Evolutionary conservation across 345 rosid genomes (phyloP), one percentile per base, ranked within the genome.

Genomic region (Citrus cavaleriei): DNA sequence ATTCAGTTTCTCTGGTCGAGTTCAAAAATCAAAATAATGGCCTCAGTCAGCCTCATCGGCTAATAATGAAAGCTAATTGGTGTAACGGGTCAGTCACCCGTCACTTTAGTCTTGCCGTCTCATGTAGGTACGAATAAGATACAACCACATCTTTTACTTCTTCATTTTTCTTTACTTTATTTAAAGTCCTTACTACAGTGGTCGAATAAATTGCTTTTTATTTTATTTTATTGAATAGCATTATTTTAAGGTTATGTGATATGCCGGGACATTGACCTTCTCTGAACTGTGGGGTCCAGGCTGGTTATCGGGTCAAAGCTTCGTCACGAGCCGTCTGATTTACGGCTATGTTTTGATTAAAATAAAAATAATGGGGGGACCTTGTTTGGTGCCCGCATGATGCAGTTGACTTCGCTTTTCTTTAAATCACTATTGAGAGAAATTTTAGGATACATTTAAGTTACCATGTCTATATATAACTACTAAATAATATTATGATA

Each of bases 371-470:
- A 46, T 46, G 51, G 4, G 14, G 63, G 22, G 10, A 4, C 37
- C 25, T 71, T 14, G 73, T 83, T 49, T 77, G 72, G 75, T 32
- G 74, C 84, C 82, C 82, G 86, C 89, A 18, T 68, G 85, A 81
- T 71, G 78, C 67, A 74, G 88, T 89, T 89, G 92, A 89, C 92
- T 81, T 78, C 35, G 1, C 1, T 0, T 58, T n/a, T 46, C 30
- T 2, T 14, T 18, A 14, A 6, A 37, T 55, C 7, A 5, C 6
- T 34, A 0, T 5, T 0, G 1, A 0, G 0, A 35, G 0, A 35
- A 35, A 5, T 35, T 35, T 35, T 35, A 35, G 1, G 6, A 35
- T 34, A 4, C 4, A 32, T 32, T 32, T 4, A 32, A 32, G 0
- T 0, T 34, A 34, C 0, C 6, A 4, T 34, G 35, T 34, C 1